Evolutionary conservation across 805 yeast genomes (phyloP), one percentile per base, ranked within the genome.

Genomic region (Starmerella roubikii): DNA sequence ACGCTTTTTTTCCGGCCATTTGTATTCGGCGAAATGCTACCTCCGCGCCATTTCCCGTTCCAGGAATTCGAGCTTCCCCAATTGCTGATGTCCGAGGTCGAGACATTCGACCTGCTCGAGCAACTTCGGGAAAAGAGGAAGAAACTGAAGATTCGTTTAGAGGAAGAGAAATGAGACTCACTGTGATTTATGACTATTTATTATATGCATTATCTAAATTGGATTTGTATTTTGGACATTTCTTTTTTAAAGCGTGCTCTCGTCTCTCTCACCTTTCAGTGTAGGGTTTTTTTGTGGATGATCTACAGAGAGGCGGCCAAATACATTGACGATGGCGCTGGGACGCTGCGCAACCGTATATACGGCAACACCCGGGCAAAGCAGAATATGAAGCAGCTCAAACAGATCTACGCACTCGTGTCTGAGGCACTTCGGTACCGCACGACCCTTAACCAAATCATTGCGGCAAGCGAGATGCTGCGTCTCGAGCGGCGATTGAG

Each of bases 371-470:
- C 35, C 8, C 38, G 38, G 7, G 25, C 32, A 18, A 23, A 26
- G 32, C 38, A 44, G 29, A 42, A 59, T 57, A 32, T 65, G 63
- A 39, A 65, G 64, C 41, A 42, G 8, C 93, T 96, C 1, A 82
- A 80, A 52, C 95, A 88, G 54, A 61, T 86, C 1, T 84, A 67
- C 63, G 98, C 96, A 0, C 61, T 88, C 21, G 84, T 85, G 19
- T 66, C 75, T 24, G 80, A 93, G 3, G 74, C 94, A 1, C 61
- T 84, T 53, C 76, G 71, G 54, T 82, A 76, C 57, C 74, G 74
- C 50, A 76, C 74, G 12, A 74, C 72, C 48, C 65, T 91, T 28
- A 61, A 64, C 34, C 67, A 67, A 26, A 68, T 88, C 30, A 69
- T 88, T 57, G 69, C 69, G 47, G 75, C 74, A 42, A 67, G 93